phyloP scores from a whole-genome alignment of 768 basidiomycete species.

The Naganishia kalamii region DNA sequence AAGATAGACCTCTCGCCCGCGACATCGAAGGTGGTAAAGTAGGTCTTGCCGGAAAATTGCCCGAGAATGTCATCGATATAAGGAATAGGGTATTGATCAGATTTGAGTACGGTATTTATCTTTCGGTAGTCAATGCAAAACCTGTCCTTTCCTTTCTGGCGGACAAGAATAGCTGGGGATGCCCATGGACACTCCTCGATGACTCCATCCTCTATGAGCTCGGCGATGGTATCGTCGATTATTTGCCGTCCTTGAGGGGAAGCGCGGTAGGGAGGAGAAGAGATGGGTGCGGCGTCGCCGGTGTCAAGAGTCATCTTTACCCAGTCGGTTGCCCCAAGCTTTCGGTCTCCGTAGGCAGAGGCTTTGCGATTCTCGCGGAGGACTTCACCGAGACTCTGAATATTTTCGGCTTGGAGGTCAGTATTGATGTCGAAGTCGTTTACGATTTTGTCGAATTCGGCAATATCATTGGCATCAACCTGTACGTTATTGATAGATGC shows the following conservation, averaged over 20 bases:
- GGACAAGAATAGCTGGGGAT: slow-evolving; percentile 18
- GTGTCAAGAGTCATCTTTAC: too few relatives aligned
- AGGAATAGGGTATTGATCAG: slow-evolving; percentile 23
- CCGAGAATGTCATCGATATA: slow-evolving; percentile 14
- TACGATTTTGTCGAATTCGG: too few relatives aligned
- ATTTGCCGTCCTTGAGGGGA: slow-evolving; percentile 5
- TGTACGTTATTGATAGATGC: too few relatives aligned
- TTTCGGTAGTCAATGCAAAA: slow-evolving; percentile 22
- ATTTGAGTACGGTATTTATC: slow-evolving; percentile 10
- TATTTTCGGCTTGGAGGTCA: too few relatives aligned
- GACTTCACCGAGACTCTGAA: too few relatives aligned
- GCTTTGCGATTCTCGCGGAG: neutral
- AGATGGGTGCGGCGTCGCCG: too few relatives aligned
- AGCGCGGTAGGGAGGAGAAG: slow-evolving; percentile 11
- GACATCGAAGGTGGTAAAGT: slow-evolving; percentile 19
- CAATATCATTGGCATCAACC: too few relatives aligned
- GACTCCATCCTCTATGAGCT: slow-evolving; percentile 14
- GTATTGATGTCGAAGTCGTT: too few relatives aligned
- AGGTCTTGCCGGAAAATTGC: slow-evolving; percentile 9
- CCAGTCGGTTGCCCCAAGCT: neutral
- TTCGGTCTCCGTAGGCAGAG: neutral
- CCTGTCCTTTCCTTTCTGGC: slow-evolving; percentile 21
- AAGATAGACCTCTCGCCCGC: too few relatives aligned
- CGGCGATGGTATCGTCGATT: slow-evolving; percentile 14
- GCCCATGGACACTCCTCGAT: slow-evolving; percentile 22